Percentiles rank a stretch among this genome's conserved stretches.
phyloP scores from a whole-genome alignment of 106 monocot genomes.

The Allium fistulosum region DNA sequence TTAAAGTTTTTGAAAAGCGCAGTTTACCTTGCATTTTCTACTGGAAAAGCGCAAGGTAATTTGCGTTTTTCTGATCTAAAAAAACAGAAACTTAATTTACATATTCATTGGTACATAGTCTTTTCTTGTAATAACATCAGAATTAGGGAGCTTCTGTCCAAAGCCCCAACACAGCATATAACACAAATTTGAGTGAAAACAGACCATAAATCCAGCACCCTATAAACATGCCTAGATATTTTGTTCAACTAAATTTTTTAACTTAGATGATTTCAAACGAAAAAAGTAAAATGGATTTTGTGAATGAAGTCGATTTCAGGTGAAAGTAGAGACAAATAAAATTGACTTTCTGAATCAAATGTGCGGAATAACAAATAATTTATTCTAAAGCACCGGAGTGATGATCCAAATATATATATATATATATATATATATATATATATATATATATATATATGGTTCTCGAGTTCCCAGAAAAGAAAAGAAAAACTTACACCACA shows the following conservation, averaged over 20 bases:
- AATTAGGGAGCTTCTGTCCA: too few relatives aligned
- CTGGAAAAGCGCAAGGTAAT: too few relatives aligned
- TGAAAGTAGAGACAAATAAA: too few relatives aligned
- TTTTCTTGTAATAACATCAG: too few relatives aligned
- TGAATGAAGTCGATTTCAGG: too few relatives aligned
- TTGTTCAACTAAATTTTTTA: neutral
- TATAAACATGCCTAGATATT: neutral
- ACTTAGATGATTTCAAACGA: neutral
- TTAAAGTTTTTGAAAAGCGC: too few relatives aligned
- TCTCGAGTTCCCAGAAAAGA: neutral
- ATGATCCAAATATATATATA: neutral
- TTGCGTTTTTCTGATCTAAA: too few relatives aligned
- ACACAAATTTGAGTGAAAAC: too few relatives aligned
- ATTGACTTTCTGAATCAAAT: neutral
- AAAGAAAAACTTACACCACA: slow-evolving; percentile 29
- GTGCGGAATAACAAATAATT: neutral
- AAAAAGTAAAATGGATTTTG: neutral
- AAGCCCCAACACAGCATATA: too few relatives aligned
- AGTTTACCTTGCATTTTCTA: too few relatives aligned
- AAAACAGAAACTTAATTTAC: too few relatives aligned
- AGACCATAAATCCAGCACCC: neutral
- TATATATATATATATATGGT: neutral
- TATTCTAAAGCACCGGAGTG: neutral
- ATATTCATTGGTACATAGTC: too few relatives aligned
- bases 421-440: neutral